A percentile compares a stretch with the other conserved stretches of the same genome.
Evolutionary conservation across 1,284 basidiomycete species (phyloP).

Genomic region (Boletus mariae): DNA sequence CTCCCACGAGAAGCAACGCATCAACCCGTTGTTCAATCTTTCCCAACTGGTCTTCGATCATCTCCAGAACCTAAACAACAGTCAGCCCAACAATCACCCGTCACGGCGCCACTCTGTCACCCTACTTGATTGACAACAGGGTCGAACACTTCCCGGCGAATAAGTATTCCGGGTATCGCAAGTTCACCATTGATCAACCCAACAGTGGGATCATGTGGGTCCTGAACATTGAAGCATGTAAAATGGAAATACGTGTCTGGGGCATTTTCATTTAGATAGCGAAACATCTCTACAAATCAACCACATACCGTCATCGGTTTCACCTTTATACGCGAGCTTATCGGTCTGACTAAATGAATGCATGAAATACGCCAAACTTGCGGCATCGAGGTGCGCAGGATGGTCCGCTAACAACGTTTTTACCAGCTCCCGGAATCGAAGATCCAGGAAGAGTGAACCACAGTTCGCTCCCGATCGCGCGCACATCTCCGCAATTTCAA

Average conservation of each 20-base stretch:
- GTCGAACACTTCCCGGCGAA: conserved; percentile 76
- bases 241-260: conserved; percentile 78
- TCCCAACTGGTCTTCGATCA: conserved; percentile 70
- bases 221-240: conserved; percentile 76
- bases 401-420: conserved; percentile 67
- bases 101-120: conserved; percentile 15
- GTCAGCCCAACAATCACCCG: conserved; percentile 13
- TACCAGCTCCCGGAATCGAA: conserved; percentile 76
- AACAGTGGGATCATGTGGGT: conserved; percentile 68
- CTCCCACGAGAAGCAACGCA: conserved; percentile 79
- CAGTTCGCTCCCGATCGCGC: conserved; percentile 79
- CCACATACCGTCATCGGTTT: conserved; percentile 64
- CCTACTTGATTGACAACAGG: conserved; percentile 71
- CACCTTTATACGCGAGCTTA: conserved; percentile 68
- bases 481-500: conserved; percentile 84
- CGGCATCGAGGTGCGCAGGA: conserved; percentile 72
- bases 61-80: conserved; percentile 55
- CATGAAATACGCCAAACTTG: conserved; percentile 80
- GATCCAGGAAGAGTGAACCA: conserved; percentile 77
- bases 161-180: conserved; percentile 69
- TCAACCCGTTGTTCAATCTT: conserved; percentile 65
- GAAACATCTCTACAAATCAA: conserved; percentile 7
- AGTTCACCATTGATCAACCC: conserved; percentile 78
- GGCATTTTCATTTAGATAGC: conserved; percentile 13
- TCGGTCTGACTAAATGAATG: conserved; percentile 83